Evolutionary conservation across 768 basidiomycete species (phyloP).

Genomic region (Rhodosporidiobolus odoratus): DNA sequence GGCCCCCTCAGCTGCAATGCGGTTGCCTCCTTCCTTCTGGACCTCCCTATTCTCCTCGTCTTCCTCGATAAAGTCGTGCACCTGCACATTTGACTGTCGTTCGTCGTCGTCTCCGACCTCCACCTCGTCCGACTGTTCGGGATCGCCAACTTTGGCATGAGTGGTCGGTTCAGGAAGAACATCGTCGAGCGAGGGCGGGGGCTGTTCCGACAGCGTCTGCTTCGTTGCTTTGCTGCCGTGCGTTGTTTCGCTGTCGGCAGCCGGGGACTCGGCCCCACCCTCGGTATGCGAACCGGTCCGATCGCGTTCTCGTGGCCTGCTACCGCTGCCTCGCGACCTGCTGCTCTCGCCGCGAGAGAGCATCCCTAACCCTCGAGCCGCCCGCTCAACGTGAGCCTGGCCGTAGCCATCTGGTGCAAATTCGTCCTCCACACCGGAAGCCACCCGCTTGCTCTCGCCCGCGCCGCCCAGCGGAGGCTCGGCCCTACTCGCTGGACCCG

Average conservation of each 20-base stretch:
- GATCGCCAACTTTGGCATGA: conserved; percentile 30
- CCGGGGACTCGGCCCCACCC: neutral
- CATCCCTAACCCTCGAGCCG: too few species aligned
- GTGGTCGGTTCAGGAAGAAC: conserved; percentile 24
- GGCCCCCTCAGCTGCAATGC: neutral
- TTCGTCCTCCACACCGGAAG: too few species aligned
- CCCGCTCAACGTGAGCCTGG: too few species aligned
- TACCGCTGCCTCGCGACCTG: too few species aligned
- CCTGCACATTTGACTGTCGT: conserved; percentile 12
- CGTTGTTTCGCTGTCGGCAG: neutral
- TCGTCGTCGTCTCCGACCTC: neutral
- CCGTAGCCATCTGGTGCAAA: too few species aligned
- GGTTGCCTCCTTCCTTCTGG: neutral
- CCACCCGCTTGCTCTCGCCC: too few species aligned
- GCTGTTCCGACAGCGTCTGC: neutral
- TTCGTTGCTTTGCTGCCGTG: too few species aligned
- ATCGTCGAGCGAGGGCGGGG: conserved; percentile 24
- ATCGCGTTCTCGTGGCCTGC: too few species aligned
- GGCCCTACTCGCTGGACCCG: conserved; percentile 2
- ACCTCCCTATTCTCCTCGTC: neutral
- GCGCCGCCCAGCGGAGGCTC: too few species aligned
- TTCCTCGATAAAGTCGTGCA: conserved; percentile 15
- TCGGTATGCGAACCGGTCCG: too few species aligned
- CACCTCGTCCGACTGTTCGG: conserved; percentile 3
- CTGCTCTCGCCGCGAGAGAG: too few species aligned